phyloP scores from a whole-genome alignment of 805 yeast genomes.

The Monosporozyma yasuniensis region DNA sequence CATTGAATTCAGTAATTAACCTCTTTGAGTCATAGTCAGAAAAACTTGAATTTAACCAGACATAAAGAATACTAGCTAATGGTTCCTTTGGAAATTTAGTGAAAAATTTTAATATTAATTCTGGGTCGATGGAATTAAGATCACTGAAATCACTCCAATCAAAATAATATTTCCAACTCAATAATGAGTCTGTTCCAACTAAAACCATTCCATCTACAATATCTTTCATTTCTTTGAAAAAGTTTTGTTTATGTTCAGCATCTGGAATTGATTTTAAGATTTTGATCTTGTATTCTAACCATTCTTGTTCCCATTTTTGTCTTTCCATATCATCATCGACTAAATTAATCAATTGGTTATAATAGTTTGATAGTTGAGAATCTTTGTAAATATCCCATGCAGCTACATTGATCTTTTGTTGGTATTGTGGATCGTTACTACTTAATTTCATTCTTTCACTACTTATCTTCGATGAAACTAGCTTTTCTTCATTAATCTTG shows the following conservation, averaged over 20 bases:
- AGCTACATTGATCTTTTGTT: slow-evolving; percentile 32
- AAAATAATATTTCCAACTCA: slow-evolving; percentile 65
- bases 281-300: slow-evolving; percentile 48
- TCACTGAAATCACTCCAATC: slow-evolving; percentile 60
- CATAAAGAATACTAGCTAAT: slow-evolving; percentile 52
- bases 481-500: slow-evolving; percentile 33
- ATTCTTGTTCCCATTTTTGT: slow-evolving; percentile 47
- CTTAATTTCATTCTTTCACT: slow-evolving; percentile 44
- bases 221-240: slow-evolving; percentile 39
- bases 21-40: slow-evolving; percentile 45
- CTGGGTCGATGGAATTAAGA: slow-evolving; percentile 41
- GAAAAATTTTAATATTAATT: slow-evolving; percentile 43
- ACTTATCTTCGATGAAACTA: slow-evolving; percentile 35
- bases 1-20: slow-evolving; percentile 12
- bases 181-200: slow-evolving; percentile 48
- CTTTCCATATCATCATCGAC: slow-evolving; percentile 56
- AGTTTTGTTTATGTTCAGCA: slow-evolving; percentile 29
- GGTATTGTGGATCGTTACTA: slow-evolving; percentile 34
- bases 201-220: slow-evolving; percentile 66
- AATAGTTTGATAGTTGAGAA: slow-evolving; percentile 46
- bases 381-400: slow-evolving; percentile 40
- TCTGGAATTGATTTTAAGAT: slow-evolving; percentile 45
- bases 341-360: slow-evolving; percentile 47
- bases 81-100: slow-evolving; percentile 51
- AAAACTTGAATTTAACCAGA: slow-evolving; percentile 56